A percentile compares a stretch with the other conserved stretches of the same genome.
Conservation (phyloP, 192 early-diverging fungal genomes). For the Dispira parvispora region DNA sequence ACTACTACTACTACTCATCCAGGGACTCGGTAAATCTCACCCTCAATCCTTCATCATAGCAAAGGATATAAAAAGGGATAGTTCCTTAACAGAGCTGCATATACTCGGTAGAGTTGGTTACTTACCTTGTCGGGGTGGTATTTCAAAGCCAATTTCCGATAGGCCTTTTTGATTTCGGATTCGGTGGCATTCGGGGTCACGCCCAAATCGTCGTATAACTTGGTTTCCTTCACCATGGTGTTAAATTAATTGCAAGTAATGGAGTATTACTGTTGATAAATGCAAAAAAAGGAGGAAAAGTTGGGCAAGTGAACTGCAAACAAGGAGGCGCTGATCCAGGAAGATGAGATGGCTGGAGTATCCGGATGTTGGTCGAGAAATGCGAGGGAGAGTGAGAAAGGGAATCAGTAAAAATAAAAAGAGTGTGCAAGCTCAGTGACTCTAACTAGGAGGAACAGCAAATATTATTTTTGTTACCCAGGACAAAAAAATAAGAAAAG, state of each 20-base stretch:
- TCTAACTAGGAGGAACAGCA: neutral
- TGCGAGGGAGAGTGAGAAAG: neutral
- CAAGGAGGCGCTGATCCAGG: neutral
- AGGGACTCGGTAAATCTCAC: too few relatives aligned
- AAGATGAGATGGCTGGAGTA: neutral
- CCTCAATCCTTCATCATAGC: too few relatives aligned
- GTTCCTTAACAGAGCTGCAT: too few relatives aligned
- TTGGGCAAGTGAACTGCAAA: neutral
- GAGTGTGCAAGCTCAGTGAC: neutral
- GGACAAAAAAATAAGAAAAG: neutral
- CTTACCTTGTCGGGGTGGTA: conserved; percentile 71
- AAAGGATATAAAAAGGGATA: too few relatives aligned
- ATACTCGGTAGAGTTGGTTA: neutral
- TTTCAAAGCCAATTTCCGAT: conserved; percentile 91
- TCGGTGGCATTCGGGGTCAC: conserved; percentile 58
- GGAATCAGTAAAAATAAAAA: neutral
- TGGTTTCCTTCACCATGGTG: conserved; percentile 53
- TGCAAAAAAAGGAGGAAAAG: neutral
- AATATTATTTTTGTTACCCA: neutral
- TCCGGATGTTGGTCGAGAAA: neutral
- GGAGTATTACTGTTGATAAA: neutral
- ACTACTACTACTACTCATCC: too few relatives aligned
- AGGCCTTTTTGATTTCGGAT: conserved; percentile 89
- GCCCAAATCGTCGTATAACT: conserved; percentile 82
- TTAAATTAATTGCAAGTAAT: neutral